Evolutionary conservation across 257 asterid genomes (phyloP), one percentile per base, ranked within the genome.

Genomic region (Solanum rostratum): DNA sequence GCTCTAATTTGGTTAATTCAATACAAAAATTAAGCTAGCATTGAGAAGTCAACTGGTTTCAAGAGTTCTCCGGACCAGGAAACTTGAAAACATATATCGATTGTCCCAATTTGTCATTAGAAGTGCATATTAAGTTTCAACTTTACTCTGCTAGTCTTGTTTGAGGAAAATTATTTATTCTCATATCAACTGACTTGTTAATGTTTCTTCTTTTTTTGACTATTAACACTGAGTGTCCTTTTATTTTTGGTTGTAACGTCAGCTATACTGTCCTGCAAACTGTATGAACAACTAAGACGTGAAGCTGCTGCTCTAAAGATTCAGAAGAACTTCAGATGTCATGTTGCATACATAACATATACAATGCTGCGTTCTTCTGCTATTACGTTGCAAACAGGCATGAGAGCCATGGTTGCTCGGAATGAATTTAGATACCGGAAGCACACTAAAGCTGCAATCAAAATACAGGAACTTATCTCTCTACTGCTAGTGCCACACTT

Each of bases 251-350:
- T 78, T 45, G 30, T 22, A 33, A 83, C 46, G 73, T 59, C 87
- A 96, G 99, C 92, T 87, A 90, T 97, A 87, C 90, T 92, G 86
- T 98, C 99, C 80, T 91, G 95, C 93, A 95, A 92, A 88, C 88
- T 93, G 84, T 95, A 92, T 89, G 97, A 95, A 92, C 94, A 97
- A 89, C 89, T 97, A 92, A 93, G 93, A 37, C 93, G 92, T 84
- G 94, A 95, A 89, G 97, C 97, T 87, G 98, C 98, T 24, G 96
- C 97, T 37, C 84, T 95, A 76, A 97, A 92, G 97, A 92, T 97
- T 79, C 99, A 97, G 92, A 97, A 94, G 97, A 94, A 92, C 90
- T 95, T 90, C 94, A 90, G 97, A 80, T 88, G 95, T 87, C 87
- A 87, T 86, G 90, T 89, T 86, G 92, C 97, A 65, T 79, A 91